phyloP scores from a whole-genome alignment of 2,329 filamentous ascomycete species.

The Ophiostoma quercus region DNA sequence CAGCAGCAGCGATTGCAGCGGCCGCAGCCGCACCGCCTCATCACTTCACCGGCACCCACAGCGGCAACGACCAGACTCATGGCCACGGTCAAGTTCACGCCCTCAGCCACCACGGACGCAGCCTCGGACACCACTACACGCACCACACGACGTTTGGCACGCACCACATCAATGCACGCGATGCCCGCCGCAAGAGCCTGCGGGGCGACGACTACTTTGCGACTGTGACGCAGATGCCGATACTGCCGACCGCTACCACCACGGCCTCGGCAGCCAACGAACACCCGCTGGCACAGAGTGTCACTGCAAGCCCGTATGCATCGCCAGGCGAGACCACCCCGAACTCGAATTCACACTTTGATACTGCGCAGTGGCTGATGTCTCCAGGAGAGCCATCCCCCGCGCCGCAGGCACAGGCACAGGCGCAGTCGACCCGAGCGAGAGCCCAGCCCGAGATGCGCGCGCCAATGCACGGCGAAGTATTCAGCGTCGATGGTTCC shows the following conservation, averaged over 20 bases:
- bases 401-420: neutral
- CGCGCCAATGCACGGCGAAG: conserved; percentile 29
- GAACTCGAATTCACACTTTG: conserved; percentile 27
- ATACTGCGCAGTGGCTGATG: conserved; percentile 26
- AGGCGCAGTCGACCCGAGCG: neutral
- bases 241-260: conserved; percentile 21
- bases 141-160: conserved; percentile 36
- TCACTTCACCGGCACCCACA: conserved; percentile 5
- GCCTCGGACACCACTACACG: conserved; percentile 37
- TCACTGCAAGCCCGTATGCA: conserved; percentile 62
- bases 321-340: conserved; percentile 33
- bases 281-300: conserved; percentile 70
- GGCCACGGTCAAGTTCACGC: conserved; percentile 20
- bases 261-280: conserved; percentile 37
- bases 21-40: conserved; percentile 10
- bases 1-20: conserved; percentile 3
- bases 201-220: conserved; percentile 52
- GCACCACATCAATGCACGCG: conserved; percentile 34
- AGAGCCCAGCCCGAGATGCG: conserved; percentile 23
- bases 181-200: conserved; percentile 51
- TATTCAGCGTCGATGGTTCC: conserved; percentile 30
- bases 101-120: conserved; percentile 19
- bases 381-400: conserved; percentile 21
- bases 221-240: conserved; percentile 41
- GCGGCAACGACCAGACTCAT: conserved; percentile 17